Evolutionary conservation across 2,329 filamentous ascomycete species (phyloP).

Genomic region (Metarhizium album): DNA sequence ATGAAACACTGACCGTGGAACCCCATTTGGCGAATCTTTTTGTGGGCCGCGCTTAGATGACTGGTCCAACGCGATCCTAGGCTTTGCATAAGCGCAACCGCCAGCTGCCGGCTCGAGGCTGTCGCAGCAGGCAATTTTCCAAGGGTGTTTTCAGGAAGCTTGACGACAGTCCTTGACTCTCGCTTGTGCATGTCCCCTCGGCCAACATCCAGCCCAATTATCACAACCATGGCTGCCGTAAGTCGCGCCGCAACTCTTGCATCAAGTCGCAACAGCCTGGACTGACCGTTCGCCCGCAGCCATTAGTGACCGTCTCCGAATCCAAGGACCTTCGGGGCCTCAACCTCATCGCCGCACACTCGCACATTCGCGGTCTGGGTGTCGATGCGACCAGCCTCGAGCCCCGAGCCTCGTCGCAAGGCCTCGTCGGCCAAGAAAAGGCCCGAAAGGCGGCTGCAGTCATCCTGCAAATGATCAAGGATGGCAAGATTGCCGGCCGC

Average conservation of each 20-base stretch:
- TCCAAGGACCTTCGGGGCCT: conserved; percentile 91
- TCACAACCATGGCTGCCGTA: conserved; percentile 41
- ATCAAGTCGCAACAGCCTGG: too few relatives aligned
- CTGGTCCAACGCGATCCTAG: background rate
- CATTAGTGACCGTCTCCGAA: conserved; percentile 74
- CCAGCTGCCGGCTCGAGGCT: background rate
- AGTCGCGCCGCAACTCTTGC: conserved; percentile 16
- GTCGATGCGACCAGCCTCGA: conserved; percentile 88
- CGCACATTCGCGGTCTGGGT: conserved; percentile 90
- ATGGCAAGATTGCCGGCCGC: conserved; percentile 93
- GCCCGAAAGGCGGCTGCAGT: conserved; percentile 93
- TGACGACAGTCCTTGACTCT: background rate
- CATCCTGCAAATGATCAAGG: conserved; percentile 97
- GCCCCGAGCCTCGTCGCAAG: conserved; percentile 75
- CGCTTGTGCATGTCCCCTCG: background rate
- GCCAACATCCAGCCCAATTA: background rate
- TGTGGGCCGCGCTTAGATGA: background rate
- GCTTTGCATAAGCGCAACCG: conserved; percentile 1
- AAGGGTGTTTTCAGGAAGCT: conserved; percentile 4
- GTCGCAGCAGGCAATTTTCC: conserved; percentile 4
- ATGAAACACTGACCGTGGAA: background rate
- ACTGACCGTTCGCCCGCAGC: conserved; percentile 25
- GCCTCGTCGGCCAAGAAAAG: conserved; percentile 91
- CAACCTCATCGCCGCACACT: conserved; percentile 96
- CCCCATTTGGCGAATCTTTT: background rate